phyloP scores from a whole-genome alignment of 23 red algal genomes.

The Agarophyton chilense region DNA sequence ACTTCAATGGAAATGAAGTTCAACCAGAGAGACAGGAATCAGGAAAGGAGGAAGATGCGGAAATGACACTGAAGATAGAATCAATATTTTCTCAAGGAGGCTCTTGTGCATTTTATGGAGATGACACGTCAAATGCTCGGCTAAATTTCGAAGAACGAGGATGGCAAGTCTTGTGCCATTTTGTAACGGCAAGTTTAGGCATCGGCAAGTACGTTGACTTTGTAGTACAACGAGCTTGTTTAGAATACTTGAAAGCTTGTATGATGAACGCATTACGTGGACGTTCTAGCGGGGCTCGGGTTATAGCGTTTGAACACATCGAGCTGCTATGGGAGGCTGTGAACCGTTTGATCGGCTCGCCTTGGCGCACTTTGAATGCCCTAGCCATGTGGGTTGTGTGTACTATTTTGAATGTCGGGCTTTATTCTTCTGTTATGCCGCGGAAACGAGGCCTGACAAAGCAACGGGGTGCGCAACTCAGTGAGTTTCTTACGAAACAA shows the following conservation, averaged over 20 bases:
- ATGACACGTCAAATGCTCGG: slow-evolving; percentile 20
- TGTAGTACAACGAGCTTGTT: slow-evolving; percentile 68
- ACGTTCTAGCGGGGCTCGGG: slow-evolving; percentile 49
- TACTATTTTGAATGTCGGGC: slow-evolving; percentile 61
- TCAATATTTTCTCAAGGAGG: slow-evolving; percentile 52
- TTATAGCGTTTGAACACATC: slow-evolving; percentile 71
- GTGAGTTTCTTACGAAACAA: slow-evolving; percentile 53
- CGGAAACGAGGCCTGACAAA: slow-evolving; percentile 31
- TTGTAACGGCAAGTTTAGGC: slow-evolving; percentile 63
- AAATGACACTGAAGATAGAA: slow-evolving; percentile 32
- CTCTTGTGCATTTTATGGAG: slow-evolving; percentile 49
- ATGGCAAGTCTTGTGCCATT: slow-evolving; percentile 76
- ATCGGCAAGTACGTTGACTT: slow-evolving; percentile 76
- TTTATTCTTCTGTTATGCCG: slow-evolving; percentile 59
- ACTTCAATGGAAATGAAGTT: slow-evolving; percentile 15
- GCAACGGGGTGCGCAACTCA: slow-evolving; percentile 46
- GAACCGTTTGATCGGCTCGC: slow-evolving; percentile 70
- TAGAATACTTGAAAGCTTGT: slow-evolving; percentile 70
- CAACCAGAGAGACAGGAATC: background rate
- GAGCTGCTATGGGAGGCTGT: slow-evolving; percentile 75
- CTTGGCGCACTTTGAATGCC: slow-evolving; percentile 73
- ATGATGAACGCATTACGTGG: slow-evolving; percentile 74
- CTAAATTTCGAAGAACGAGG: slow-evolving; percentile 65
- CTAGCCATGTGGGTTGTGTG: slow-evolving; percentile 74
- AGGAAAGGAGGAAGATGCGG: slow-evolving; percentile 9